Conservation (phyloP, 140 eudicot genomes). For the Erigeron philadelphicus region DNA sequence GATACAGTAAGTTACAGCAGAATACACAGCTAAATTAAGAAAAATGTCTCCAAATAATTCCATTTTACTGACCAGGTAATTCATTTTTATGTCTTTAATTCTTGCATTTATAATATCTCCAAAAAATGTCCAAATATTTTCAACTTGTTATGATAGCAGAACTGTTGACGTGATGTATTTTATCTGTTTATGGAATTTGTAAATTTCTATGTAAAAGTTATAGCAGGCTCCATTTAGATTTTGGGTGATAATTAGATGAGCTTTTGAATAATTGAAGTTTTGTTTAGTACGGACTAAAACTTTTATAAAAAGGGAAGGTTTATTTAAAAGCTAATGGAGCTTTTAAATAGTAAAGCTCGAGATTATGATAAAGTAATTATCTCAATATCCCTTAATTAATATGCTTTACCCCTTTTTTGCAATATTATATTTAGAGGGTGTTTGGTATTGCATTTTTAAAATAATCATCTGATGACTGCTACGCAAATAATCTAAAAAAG, state of each 20-base stretch:
- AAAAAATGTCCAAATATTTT: no score
- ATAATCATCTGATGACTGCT: no score
- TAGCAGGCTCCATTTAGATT: no score
- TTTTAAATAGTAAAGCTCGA: no score
- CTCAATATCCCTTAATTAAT: no score
- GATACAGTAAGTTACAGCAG: neutral
- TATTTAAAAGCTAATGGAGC: neutral
- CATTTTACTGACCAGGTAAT: conserved; percentile 27
- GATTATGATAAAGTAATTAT: no score
- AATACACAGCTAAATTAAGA: neutral
- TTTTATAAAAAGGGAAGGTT: neutral
- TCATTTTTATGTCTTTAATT: conserved; percentile 1
- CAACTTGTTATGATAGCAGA: neutral
- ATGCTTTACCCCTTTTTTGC: no score
- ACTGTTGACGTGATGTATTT: no score
- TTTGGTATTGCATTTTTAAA: no score
- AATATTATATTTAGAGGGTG: no score
- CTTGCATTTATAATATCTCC: conserved; percentile 8
- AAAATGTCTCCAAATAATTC: conserved; percentile 25
- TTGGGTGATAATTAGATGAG: no score
- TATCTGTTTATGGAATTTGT: conserved; percentile 9
- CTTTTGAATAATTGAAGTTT: neutral
- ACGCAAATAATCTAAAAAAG: no score
- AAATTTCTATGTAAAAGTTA: neutral
- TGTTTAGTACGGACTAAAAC: neutral